These are phyloP conservation scores for Erodium moschatum DNA, from an alignment of 441 rosid species.

Conservation along the genomic window DNA sequence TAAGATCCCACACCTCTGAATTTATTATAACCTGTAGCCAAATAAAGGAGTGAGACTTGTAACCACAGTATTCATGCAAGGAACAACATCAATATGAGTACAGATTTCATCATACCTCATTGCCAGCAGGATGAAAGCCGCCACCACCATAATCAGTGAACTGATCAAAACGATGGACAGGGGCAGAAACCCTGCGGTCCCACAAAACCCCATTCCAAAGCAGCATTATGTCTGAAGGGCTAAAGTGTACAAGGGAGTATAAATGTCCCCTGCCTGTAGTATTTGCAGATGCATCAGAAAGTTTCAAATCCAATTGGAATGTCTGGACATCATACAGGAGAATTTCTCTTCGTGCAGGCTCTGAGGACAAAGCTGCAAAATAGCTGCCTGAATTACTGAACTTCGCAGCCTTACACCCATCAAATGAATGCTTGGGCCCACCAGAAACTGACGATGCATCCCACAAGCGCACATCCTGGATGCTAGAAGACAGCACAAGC, in stretches of 20 bases:
- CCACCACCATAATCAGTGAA: conserved; percentile 96
- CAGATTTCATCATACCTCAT: conserved; percentile 50
- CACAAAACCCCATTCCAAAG: conserved; percentile 93
- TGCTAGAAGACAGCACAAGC: conserved; percentile 79
- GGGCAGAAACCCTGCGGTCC: conserved; percentile 61
- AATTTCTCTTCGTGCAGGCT: conserved; percentile 59
- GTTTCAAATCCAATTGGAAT: conserved; percentile 40
- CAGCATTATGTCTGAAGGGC: conserved; percentile 72
- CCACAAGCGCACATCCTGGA: conserved; percentile 82
- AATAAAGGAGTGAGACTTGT: background rate
- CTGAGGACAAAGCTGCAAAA: conserved; percentile 66
- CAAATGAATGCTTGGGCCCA: conserved; percentile 70
- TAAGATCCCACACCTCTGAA: conserved; percentile 96
- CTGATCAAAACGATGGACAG: conserved; percentile 74
- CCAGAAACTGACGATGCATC: conserved; percentile 60
- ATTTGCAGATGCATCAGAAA: conserved; percentile 50
- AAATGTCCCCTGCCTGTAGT: conserved; percentile 62
- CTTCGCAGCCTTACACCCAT: conserved; percentile 81
- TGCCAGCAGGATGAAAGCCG: conserved; percentile 97
- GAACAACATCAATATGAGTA: conserved; percentile 3
- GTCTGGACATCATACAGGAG: conserved; percentile 82
- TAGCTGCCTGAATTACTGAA: conserved; percentile 73
- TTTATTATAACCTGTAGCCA: conserved; percentile 70
- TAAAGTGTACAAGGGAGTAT: conserved; percentile 78
- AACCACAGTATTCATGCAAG: background rate